Base-by-base conservation (phyloP, 2,329 filamentous ascomycete species). In the Paradendryphiella salina region DNA sequence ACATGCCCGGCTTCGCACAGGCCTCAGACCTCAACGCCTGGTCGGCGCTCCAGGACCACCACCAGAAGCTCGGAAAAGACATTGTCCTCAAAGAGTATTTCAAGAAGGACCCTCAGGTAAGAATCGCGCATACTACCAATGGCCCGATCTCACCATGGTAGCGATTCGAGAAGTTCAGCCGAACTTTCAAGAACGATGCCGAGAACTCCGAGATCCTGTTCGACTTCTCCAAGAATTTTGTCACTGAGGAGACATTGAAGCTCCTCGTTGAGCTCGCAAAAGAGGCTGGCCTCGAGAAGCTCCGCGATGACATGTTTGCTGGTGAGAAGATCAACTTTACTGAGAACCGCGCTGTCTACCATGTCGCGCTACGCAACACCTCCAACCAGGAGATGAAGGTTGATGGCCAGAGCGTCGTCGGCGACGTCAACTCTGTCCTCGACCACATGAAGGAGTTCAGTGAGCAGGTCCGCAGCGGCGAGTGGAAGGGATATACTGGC, bases 241-340 rank as follows among this genome's bases (percentile, higher is more conserved):
- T 97, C 67, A 94, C 88, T 56, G 89, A 96, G 64, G 92, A 97
- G 78, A 97, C 93, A 4, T 80, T 97, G 43, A 82, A 87, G 60
- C 82, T 96, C 41, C 84, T 99, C 46, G 82, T 95, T 67, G 87
- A 96, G 80, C 85, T 99, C 21, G 94, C 94, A 58, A 87, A 92
- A 77, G 89, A 97, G 79, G 91, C 93, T 60, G 87, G 87, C 63
- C 77, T 99, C 32, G 92, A 96, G 81, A 84, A 95, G 80, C 89
- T 96, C 73, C 88, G 94, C 60, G 93, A 99, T 84, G 86, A 87
- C 71, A 96, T 99, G 92, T 99, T 99, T 78, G 86, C 85, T 51
- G 94, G 94, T 65, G 90, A 97, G 72, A 93, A 95, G 83, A 97
- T 99, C 82, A 99, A 99, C 84, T 96, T 96, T 79, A 99, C 94